These are phyloP conservation scores for Suhomyces xylopsoci DNA, from an alignment of 805 yeast genomes.

Conservation along the genomic window DNA sequence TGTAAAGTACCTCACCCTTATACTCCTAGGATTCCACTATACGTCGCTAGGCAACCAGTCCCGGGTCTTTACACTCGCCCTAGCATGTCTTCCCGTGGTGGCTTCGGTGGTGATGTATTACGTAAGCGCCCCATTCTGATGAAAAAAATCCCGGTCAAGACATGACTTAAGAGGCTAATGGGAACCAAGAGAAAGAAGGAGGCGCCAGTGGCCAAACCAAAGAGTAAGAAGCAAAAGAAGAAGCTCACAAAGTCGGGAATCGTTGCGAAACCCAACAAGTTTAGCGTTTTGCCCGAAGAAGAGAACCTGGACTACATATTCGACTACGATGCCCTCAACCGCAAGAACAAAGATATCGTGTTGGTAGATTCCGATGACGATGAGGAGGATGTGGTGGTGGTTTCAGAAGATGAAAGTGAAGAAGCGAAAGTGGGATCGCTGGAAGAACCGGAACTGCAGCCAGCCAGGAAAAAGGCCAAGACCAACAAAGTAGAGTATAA, in stretches of 20 bases:
- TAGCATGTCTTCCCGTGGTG: not conserved
- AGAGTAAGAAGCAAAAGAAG: slow-evolving; percentile 20
- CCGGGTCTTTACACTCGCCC: not conserved
- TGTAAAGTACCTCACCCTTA: not conserved
- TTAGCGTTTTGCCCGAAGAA: slow-evolving; percentile 17
- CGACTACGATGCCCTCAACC: slow-evolving; percentile 17
- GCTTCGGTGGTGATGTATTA: not conserved
- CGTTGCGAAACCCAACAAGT: slow-evolving; percentile 18
- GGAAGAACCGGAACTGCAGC: not conserved
- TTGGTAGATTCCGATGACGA: slow-evolving; percentile 29
- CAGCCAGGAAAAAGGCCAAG: slow-evolving; percentile 12
- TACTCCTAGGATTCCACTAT: not conserved
- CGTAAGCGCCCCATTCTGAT: not conserved
- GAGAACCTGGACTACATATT: slow-evolving; percentile 19
- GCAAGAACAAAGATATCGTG: slow-evolving; percentile 21
- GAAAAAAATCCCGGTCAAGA: not conserved
- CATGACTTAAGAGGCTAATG: slow-evolving; percentile 4
- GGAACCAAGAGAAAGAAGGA: slow-evolving; percentile 11
- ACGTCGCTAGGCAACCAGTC: not conserved
- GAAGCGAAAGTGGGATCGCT: slow-evolving; percentile 1
- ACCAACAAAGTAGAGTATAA: slow-evolving; percentile 17
- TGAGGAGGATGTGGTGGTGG: slow-evolving; percentile 18
- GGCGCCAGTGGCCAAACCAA: slow-evolving; percentile 13
- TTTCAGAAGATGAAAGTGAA: slow-evolving; percentile 18
- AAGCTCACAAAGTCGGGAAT: slow-evolving; percentile 13